Base-by-base conservation (phyloP, 2,329 filamentous ascomycete species). In the Ophiosphaerella narmari region DNA sequence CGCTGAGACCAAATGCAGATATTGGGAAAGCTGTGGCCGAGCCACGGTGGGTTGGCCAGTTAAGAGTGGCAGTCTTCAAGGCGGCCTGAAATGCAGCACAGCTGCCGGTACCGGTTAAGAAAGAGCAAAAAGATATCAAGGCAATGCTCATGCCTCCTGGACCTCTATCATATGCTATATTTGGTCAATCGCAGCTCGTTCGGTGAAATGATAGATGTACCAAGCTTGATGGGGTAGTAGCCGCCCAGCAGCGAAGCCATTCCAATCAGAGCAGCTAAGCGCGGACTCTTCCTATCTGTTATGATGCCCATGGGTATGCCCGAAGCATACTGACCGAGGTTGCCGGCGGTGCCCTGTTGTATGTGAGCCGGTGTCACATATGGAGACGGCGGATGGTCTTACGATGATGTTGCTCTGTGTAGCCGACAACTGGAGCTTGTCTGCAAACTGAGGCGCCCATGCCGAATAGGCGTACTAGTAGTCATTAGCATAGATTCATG, bases 401-500 rank as follows among this genome's bases (percentile, higher is more conserved):
- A 87, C 92, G 68, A 99, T 92, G 59, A 97, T 75, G 74, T 99
- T 97, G 74, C 86, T 91, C 73, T 97, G 82, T 2, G 93, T 97
- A n/a, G 94, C 88, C 12, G 91, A 91, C 54, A 97, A 84, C 70
- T 88, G 86, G 63, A 99, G 80, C 62, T 84, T 86, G 66, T 95
- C 87, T 42, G 92, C 91, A 70, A 97, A 97, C 75, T 97, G 92
- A 16, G 94, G 94, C 12, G 90, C 91, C 92, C 94, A 99, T 75
- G 93, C 93, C 47, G 91, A 97, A 76, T 97, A 99, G 69, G 92
- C 93, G 84, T 99, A 97, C 91, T 97, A 68, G 42, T 34, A 43
- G 13, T 32, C 43, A 52, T 73, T 50, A 78, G 67, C 45, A 50
- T 43, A 21, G n/a, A 13, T 38, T 36, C 39, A 31, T 42, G 7